phyloP scores from a whole-genome alignment of 2,329 filamentous ascomycete genomes.

The Fusarium acutatum region DNA sequence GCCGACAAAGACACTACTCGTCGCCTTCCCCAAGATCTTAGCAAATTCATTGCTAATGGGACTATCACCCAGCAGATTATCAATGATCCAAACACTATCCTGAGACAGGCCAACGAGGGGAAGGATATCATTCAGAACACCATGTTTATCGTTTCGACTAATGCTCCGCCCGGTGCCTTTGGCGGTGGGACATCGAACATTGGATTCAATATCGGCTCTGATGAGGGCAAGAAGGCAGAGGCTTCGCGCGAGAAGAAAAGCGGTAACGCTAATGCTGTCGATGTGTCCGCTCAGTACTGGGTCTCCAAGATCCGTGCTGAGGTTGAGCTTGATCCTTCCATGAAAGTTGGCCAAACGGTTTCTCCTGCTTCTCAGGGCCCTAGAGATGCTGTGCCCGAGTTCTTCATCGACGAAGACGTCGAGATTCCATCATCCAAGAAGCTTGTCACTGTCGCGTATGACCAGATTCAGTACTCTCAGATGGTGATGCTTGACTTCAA shows the following conservation, averaged over 20 bases:
- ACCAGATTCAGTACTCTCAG: background rate
- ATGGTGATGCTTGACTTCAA: background rate
- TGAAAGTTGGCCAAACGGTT: background rate
- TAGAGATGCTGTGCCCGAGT: background rate
- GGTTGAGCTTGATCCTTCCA: background rate
- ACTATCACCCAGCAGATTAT: background rate
- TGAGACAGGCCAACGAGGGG: background rate
- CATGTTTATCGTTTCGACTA: background rate
- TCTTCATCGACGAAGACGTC: background rate
- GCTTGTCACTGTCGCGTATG: accelerated
- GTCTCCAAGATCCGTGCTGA: background rate
- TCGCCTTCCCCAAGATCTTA: background rate
- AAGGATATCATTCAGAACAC: background rate
- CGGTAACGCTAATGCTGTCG: background rate
- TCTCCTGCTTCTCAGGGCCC: background rate
- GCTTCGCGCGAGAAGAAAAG: background rate
- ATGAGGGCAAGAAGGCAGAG: background rate
- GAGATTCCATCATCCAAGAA: background rate
- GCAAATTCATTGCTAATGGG: background rate
- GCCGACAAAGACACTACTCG: background rate
- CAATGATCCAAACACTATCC: background rate
- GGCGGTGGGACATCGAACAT: background rate
- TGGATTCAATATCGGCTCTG: background rate
- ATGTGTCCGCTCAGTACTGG: background rate
- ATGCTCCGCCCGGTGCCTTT: background rate